These are phyloP conservation scores for Narthecium ossifragum DNA, from an alignment of 106 monocot species.

Conservation along the genomic window DNA sequence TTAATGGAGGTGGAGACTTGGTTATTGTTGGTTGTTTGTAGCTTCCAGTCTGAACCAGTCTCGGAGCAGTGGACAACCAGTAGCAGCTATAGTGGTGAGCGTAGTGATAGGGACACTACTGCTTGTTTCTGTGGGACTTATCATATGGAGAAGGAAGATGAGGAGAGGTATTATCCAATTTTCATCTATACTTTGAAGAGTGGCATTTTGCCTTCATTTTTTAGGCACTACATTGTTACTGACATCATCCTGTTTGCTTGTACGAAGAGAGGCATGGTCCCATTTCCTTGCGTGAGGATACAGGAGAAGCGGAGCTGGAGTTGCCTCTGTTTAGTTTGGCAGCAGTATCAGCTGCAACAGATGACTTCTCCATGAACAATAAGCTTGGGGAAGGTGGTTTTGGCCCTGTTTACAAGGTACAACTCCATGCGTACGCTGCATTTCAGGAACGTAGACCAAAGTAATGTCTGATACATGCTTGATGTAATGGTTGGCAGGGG, in stretches of 20 bases:
- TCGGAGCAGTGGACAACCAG: neutral
- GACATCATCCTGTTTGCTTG: too few species aligned
- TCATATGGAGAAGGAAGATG: too few species aligned
- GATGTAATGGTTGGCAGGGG: conserved; percentile 1
- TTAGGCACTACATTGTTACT: too few species aligned
- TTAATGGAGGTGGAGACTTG: too few species aligned
- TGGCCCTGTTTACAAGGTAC: conserved; percentile 33
- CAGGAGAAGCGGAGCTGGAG: conserved; percentile 5
- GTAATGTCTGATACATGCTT: neutral
- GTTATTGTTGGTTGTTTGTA: too few species aligned
- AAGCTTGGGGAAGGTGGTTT: conserved; percentile 36
- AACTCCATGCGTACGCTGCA: neutral
- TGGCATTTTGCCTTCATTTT: too few species aligned
- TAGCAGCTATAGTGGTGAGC: conserved; percentile 1
- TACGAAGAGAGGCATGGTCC: neutral
- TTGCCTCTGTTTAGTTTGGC: conserved; percentile 8
- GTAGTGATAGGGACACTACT: neutral
- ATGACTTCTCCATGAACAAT: conserved; percentile 12
- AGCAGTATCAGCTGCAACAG: conserved; percentile 13
- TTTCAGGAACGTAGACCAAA: neutral
- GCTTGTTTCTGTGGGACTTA: conserved; percentile 5
- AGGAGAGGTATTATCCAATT: too few species aligned
- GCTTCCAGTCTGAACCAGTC: neutral
- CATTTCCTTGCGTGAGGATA: neutral
- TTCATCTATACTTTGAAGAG: too few species aligned